Evolutionary conservation across 2,329 filamentous ascomycete species (phyloP), one percentile per base, ranked within the genome.

Genomic region (Neoascochyta sp.): DNA sequence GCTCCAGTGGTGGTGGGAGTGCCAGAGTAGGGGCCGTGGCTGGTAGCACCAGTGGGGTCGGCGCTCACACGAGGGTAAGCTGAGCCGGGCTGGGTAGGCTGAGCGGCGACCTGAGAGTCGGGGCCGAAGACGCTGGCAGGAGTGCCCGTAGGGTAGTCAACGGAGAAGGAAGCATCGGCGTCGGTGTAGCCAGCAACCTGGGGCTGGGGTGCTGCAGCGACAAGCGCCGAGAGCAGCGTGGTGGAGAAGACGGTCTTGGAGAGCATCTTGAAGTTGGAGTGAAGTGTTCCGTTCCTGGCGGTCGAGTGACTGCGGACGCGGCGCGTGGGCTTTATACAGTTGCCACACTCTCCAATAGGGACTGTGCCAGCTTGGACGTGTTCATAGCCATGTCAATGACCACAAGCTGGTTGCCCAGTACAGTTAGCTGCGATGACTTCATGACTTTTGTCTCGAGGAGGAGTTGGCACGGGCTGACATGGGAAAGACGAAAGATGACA

Each of bases 1-100:
- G 84, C 85, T 4, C 85, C 85, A 0, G 78, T 86, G 0, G 77
- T 83, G 0, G 81, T 84, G 0, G 81, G 65, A 0, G 73, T 73
- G 3, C 84, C 85, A 3, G 64, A 75, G 58, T 70, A 90, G 0
- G 82, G 73, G 1, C 83, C 83, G 54, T 90, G 83, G 4, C 73
- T 76, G 3, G 80, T 82, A 4, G 77, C 68, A 16, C 82, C 74
- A 20, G 71, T 75, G 9, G 71, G 60, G 32, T 70, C 59, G 24
- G 65, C 64, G 43, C 68, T 74, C 29, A 69, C 53, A 36, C 70
- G 62, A 4, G 74, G 65, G 19, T 57, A 62, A 18, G 58, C 64
- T 26, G 62, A 57, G n/a, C 33, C 37, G 23, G 60, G 47, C 21
- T 57, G 21, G 23, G 52, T 45, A 25, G 60, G 36, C 5, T 42